Conservation (phyloP, 768 basidiomycete genomes). For the Boletus reticuloceps region DNA sequence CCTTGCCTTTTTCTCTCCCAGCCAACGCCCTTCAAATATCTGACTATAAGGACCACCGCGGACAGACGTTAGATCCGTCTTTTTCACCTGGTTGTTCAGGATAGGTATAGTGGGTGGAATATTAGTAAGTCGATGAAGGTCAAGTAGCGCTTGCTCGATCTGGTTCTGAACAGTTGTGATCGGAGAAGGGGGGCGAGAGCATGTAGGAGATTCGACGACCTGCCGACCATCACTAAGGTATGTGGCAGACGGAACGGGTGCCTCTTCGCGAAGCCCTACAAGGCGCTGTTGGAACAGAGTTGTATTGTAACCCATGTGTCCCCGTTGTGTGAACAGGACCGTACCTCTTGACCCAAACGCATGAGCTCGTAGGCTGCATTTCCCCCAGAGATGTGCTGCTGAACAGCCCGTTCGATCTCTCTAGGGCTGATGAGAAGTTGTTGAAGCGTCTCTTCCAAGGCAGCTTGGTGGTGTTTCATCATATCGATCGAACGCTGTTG, state of each 20-base stretch:
- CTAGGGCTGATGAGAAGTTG: constrained; percentile 37
- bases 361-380: constrained; percentile 46
- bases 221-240: constrained; percentile 19
- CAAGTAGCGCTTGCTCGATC: constrained; percentile 44
- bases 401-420: constrained; percentile 37
- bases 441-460: constrained; percentile 38
- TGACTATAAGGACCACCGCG: constrained; percentile 55
- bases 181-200: constrained; percentile 24
- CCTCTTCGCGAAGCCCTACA: constrained; percentile 6
- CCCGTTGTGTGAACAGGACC: not conserved
- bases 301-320: not conserved
- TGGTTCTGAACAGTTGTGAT: constrained; percentile 32
- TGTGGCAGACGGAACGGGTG: not conserved
- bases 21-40: constrained; percentile 54
- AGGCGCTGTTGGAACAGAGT: constrained; percentile 21
- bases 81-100: constrained; percentile 52
- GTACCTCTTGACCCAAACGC: constrained; percentile 51
- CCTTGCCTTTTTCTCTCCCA: constrained; percentile 49
- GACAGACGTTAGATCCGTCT: constrained; percentile 33
- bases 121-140: constrained; percentile 49
- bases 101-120: constrained; percentile 52
- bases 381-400: constrained; percentile 40
- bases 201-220: constrained; percentile 21
- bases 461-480: constrained; percentile 29
- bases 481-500: constrained; percentile 27